Base-by-base conservation (phyloP, 208 protist species). In the Crithidia sp. region DNA sequence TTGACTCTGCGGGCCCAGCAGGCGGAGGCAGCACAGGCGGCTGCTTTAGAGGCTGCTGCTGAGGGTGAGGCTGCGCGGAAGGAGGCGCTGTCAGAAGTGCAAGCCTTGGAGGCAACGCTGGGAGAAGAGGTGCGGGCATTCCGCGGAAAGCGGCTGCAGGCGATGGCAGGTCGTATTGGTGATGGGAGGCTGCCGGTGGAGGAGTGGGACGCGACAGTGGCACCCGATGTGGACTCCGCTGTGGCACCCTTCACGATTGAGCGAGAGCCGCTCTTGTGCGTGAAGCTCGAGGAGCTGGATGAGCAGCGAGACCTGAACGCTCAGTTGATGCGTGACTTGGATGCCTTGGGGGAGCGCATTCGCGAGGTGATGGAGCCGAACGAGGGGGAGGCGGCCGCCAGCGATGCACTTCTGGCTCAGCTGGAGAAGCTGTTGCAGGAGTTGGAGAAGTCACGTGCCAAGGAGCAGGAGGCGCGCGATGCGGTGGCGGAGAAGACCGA, bases 351-450 rank as follows among this genome's bases (percentile, higher is more conserved):
- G 0, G 69, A 71, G 5, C 74, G 74, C 5, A 79, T 88, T 43
- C 69, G 59, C 0, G 70, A 81, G 7, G 75, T 62, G 7, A 47
- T 88, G 41, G 49, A 45, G 12, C 67, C 50, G 3, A 50, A 72
- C 5, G 19, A 53, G 8, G 7, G 37, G 0, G 65, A 8, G 0
- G 36, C 13, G 2, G 16, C 12, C 4, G 47, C 40, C 14, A 58
- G 79, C n/a, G 83, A 77, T 2, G 77, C 66, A 12, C 39, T 76
- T 0, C 36, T 91, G 1, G 40, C 58, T 43, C 67, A 85, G 71
- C 66, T 91, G 36, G 83, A 85, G 53, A 55, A 59, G 7, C 71
- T 87, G 17, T 55, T 91, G 61, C 70, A 76, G 19, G 75, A 69
- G 13, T 47, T 86, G 9, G 67, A 72, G 44, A 65, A 56, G 7